Conservation (phyloP, 2,329 filamentous ascomycete species). For the Ilyonectria robusta region DNA sequence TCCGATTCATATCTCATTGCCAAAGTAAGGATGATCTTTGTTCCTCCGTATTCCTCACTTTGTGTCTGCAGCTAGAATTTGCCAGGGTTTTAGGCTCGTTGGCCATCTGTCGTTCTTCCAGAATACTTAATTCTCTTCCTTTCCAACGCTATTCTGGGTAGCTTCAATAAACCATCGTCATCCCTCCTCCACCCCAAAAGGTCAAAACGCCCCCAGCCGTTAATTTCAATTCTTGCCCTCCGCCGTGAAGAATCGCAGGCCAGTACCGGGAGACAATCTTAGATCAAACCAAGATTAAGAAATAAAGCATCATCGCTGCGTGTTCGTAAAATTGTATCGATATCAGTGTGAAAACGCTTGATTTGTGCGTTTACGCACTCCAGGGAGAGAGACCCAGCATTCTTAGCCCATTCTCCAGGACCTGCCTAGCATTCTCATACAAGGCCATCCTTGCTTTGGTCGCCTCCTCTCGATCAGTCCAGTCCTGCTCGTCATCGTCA, state of each 20-base stretch:
- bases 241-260: not conserved
- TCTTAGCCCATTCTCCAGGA: slow-evolving; percentile 50
- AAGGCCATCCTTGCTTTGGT: slow-evolving; percentile 71
- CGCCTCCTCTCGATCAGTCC: slow-evolving; percentile 60
- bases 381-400: slow-evolving; percentile 55
- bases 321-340: not conserved
- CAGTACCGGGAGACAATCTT: not conserved
- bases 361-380: not conserved
- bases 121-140: not conserved
- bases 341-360: not conserved
- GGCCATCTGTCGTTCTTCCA: slow-evolving; percentile 11
- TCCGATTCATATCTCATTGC: not conserved
- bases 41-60: not conserved
- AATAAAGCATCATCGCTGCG: not conserved
- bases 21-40: not conserved
- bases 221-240: not conserved
- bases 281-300: not conserved
- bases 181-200: not conserved
- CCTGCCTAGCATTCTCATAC: slow-evolving; percentile 60
- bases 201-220: not conserved
- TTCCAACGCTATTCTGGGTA: slow-evolving; percentile 6
- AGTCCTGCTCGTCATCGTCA: slow-evolving; percentile 62
- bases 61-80: not conserved
- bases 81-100: not conserved
- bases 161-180: not conserved